Conservation (phyloP, 106 monocot genomes). For the Iris macrosiphon region DNA sequence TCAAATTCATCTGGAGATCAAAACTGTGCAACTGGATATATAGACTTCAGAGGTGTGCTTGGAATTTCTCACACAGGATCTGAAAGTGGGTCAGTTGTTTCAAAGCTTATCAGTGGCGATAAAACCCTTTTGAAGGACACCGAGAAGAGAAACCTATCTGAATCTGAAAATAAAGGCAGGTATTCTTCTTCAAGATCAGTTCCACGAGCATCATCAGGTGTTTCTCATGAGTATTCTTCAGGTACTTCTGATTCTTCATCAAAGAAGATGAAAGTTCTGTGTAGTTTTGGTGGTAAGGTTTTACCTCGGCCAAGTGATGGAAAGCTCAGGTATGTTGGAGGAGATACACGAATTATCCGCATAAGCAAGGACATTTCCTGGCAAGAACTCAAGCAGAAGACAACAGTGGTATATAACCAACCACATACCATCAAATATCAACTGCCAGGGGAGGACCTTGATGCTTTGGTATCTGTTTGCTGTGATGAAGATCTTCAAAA, state of each 20-base stretch:
- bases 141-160: slow-evolving; percentile 31
- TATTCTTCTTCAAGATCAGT: slow-evolving; percentile 32
- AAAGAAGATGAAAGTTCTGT: slow-evolving; percentile 64
- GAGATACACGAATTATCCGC: slow-evolving; percentile 72
- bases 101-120: slow-evolving; percentile 23
- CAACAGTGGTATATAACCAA: slow-evolving; percentile 38
- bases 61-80: slow-evolving; percentile 37
- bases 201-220: slow-evolving; percentile 27
- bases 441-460: slow-evolving; percentile 83
- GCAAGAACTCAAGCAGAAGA: slow-evolving; percentile 74
- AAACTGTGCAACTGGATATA: slow-evolving; percentile 27
- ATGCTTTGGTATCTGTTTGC: slow-evolving; percentile 87
- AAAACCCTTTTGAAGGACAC: slow-evolving; percentile 28
- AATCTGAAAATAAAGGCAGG: slow-evolving; percentile 28
- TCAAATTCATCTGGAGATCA: slow-evolving; percentile 40
- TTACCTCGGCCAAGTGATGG: slow-evolving; percentile 88
- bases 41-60: slow-evolving; percentile 37
- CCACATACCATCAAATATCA: slow-evolving; percentile 84
- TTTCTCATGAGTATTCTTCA: slow-evolving; percentile 45
- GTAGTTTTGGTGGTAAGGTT: slow-evolving; percentile 88
- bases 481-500: slow-evolving; percentile 88
- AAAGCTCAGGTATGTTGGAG: slow-evolving; percentile 93
- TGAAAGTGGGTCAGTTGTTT: slow-evolving; percentile 34
- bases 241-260: slow-evolving; percentile 49
- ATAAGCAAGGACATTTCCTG: slow-evolving; percentile 62